Evolutionary conservation across 345 rosid genomes (phyloP), one percentile per base, ranked within the genome.

Genomic region (Geranium brycei): DNA sequence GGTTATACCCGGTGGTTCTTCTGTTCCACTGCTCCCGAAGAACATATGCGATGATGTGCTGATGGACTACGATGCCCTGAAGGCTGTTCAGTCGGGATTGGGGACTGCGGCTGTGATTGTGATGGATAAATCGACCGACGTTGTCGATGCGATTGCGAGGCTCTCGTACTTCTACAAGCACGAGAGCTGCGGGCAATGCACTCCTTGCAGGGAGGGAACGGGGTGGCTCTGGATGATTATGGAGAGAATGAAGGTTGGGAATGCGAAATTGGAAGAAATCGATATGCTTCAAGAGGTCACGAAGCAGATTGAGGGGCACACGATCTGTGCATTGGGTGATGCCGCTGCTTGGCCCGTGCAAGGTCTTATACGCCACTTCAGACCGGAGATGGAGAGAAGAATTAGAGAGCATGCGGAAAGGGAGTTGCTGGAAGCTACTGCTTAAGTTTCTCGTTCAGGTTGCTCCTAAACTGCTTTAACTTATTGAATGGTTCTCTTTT

Each of bases 281-380:
- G 98, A 92, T 77, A 89, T 93, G 97, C 88, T 93, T 66, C 99
- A 90, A 69, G 99, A 93, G 80, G 85, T 93, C 69, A 93, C 99
- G 60, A 90, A 90, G 64, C 97, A 93, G 81, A 93, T 93, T 60
- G 97, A 93, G 78, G 99, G 99, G 64, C 96, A 93, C 75, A 93
- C 99, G n/a, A 90, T 90, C 62, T 86, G 99, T 71, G 99, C 99
- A 12, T 71, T 90, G 72, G 99, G 99, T 72, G 99, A 93, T 83
- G 99, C 99, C 40, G 97, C 97, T 58, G 99, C 99, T 64, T 93
- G 99, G 99, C 99, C 96, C 38, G 99, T 90, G 65, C 97, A 93
- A 72, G 99, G 99, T 76, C 87, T 93, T 55, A 93, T 90, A 51
- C 71, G 96, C 70, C 97, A 93, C 67, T 93, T 93, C 75, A 86